These are phyloP conservation scores for Dichotomopilus funicola DNA, from an alignment of 2,329 filamentous ascomycete genomes.

Conservation along the genomic window DNA sequence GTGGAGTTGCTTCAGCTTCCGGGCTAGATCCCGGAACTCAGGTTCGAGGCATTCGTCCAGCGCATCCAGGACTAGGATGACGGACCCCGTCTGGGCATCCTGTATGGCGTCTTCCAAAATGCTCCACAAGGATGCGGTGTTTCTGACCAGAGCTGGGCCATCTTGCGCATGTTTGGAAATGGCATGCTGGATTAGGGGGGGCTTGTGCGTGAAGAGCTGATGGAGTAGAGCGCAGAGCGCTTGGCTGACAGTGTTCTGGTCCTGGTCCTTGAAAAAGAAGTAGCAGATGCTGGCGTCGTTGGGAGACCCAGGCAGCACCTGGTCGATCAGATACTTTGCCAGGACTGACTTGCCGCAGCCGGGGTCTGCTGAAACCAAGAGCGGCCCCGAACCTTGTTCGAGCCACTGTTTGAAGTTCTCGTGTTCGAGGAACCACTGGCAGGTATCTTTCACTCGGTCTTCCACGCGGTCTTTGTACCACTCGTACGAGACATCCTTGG, in stretches of 20 bases:
- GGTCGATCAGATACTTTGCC: constrained; percentile 26
- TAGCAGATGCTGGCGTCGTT: constrained; percentile 30
- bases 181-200: constrained; percentile 29
- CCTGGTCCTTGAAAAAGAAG: constrained; percentile 39
- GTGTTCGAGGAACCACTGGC: constrained; percentile 30
- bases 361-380: constrained; percentile 35
- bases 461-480: constrained; percentile 28
- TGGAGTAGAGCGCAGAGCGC: constrained; percentile 37
- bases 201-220: constrained; percentile 31
- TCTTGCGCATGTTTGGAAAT: constrained; percentile 17
- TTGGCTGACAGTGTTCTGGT: constrained; percentile 30
- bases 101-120: constrained; percentile 26
- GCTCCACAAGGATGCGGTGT: constrained; percentile 27
- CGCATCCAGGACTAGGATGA: constrained; percentile 35
- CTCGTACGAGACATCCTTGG: constrained; percentile 13
- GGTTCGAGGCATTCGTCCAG: constrained; percentile 32
- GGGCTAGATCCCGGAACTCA: constrained; percentile 11
- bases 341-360: constrained; percentile 29
- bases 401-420: constrained; percentile 28
- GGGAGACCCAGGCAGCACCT: constrained; percentile 16
- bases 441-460: constrained; percentile 25
- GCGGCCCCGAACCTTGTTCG: constrained; percentile 21
- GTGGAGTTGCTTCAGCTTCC: background rate
- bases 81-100: constrained; percentile 25
- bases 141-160: constrained; percentile 18